Evolutionary conservation across 1,284 basidiomycete genomes (phyloP).

Genomic region (Irpex sp.): DNA sequence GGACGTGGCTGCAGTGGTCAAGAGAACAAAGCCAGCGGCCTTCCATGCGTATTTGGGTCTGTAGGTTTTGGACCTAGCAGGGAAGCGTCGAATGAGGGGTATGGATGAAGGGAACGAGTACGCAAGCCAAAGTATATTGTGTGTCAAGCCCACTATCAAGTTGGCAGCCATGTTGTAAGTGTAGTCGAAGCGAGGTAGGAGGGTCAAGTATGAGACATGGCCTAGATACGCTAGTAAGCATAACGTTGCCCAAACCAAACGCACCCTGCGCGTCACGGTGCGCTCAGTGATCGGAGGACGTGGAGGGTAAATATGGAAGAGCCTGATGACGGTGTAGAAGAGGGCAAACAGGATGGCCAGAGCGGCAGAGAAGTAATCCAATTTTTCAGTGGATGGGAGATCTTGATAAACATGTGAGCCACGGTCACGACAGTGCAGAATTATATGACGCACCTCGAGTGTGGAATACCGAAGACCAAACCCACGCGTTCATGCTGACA

Average conservation of each 20-base stretch:
- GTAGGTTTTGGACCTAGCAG: slow-evolving; percentile 46
- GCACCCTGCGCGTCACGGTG: slow-evolving; percentile 2
- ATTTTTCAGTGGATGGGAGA: slow-evolving; percentile 78
- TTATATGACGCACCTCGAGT: slow-evolving; percentile 63
- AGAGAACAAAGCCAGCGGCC: slow-evolving; percentile 59
- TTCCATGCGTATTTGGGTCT: slow-evolving; percentile 51
- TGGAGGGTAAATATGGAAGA: slow-evolving; percentile 73
- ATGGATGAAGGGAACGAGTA: slow-evolving; percentile 61
- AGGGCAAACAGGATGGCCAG: slow-evolving; percentile 76
- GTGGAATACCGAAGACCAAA: slow-evolving; percentile 93
- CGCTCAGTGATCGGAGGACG: slow-evolving; percentile 15
- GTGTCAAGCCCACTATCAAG: slow-evolving; percentile 69
- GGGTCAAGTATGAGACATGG: slow-evolving; percentile 78
- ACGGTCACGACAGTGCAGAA: not conserved
- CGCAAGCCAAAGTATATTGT: slow-evolving; percentile 84
- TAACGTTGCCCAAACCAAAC: slow-evolving; percentile 38
- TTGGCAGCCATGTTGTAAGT: slow-evolving; percentile 93
- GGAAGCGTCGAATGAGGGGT: slow-evolving; percentile 50
- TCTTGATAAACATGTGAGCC: slow-evolving; percentile 37
- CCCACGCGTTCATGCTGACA: slow-evolving; percentile 87
- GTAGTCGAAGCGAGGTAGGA: slow-evolving; percentile 88
- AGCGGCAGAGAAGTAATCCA: slow-evolving; percentile 96
- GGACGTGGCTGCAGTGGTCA: slow-evolving; percentile 75
- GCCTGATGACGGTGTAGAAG: slow-evolving; percentile 72
- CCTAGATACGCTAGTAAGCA: slow-evolving; percentile 53